These are phyloP conservation scores for Aureobasidium sp. DNA, from an alignment of 2,329 filamentous ascomycete genomes.

Conservation along the genomic window DNA sequence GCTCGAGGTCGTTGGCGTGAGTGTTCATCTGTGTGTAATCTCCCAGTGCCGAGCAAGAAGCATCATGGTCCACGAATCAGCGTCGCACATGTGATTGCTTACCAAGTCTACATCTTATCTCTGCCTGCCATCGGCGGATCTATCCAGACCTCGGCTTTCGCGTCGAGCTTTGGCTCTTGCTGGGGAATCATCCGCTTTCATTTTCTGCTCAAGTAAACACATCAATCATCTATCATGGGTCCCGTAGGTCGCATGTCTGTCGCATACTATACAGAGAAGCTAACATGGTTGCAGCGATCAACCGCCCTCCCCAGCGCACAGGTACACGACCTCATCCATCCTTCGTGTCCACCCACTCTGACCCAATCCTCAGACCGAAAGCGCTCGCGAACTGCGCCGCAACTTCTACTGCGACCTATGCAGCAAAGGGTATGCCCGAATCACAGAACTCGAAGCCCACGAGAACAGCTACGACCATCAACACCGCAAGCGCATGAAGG, in stretches of 20 bases:
- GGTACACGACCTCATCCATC: not conserved
- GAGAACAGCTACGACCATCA: slow-evolving; percentile 92
- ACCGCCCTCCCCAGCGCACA: slow-evolving; percentile 12
- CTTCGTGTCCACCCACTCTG: not conserved
- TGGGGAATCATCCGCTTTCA: not conserved
- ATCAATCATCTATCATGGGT: slow-evolving; percentile 2
- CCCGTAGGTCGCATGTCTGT: slow-evolving; percentile 10
- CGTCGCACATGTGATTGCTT: slow-evolving; percentile 6
- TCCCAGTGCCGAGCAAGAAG: not conserved
- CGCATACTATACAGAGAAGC: not conserved
- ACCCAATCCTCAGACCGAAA: not conserved
- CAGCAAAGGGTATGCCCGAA: slow-evolving; percentile 87
- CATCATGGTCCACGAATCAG: not conserved
- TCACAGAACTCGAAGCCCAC: slow-evolving; percentile 94
- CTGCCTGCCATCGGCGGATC: not conserved
- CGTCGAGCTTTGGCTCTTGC: not conserved
- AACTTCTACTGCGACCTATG: slow-evolving; percentile 57
- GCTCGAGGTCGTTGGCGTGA: slow-evolving; percentile 18
- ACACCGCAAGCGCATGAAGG: slow-evolving; percentile 81
- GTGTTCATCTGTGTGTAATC: not conserved
- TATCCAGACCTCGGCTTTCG: not conserved
- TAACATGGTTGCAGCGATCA: slow-evolving; percentile 7
- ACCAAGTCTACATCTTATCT: not conserved
- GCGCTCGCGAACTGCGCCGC: slow-evolving; percentile 12
- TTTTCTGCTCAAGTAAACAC: not conserved